phyloP scores from a whole-genome alignment of 306 rosid species.

The Argentina anserina region DNA sequence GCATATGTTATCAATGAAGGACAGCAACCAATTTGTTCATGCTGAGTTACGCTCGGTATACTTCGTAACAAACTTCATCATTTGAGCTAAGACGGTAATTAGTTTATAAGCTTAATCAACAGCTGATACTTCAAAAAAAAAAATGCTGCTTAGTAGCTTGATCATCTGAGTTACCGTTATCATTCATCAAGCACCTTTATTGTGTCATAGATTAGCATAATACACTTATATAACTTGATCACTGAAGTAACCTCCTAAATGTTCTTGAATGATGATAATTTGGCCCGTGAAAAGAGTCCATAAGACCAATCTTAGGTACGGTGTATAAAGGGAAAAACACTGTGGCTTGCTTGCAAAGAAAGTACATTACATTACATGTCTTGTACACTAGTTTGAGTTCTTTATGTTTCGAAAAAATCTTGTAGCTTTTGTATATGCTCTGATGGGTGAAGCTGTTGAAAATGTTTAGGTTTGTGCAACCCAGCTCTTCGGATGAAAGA shows the following conservation, averaged over 20 bases:
- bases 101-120: background rate
- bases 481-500: constrained; percentile 31
- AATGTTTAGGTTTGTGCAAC: constrained; percentile 34
- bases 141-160: background rate
- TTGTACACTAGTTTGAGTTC: background rate
- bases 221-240: background rate
- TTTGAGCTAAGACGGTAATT: background rate
- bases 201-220: background rate
- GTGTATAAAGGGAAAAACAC: background rate
- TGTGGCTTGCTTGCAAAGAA: background rate
- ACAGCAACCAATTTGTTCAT: background rate
- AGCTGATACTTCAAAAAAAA: background rate
- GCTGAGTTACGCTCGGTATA: background rate
- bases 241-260: background rate
- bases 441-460: constrained; percentile 6
- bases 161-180: background rate
- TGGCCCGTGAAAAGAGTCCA: background rate
- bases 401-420: background rate
- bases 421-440: background rate
- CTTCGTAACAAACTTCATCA: background rate
- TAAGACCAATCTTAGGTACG: background rate
- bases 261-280: background rate
- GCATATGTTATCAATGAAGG: background rate
- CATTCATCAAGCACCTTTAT: background rate
- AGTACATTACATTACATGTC: background rate